Percentiles rank a stretch among this genome's conserved stretches.
phyloP scores from a whole-genome alignment of 805 yeast genomes.

The Sugiyamaella chiloensis region DNA sequence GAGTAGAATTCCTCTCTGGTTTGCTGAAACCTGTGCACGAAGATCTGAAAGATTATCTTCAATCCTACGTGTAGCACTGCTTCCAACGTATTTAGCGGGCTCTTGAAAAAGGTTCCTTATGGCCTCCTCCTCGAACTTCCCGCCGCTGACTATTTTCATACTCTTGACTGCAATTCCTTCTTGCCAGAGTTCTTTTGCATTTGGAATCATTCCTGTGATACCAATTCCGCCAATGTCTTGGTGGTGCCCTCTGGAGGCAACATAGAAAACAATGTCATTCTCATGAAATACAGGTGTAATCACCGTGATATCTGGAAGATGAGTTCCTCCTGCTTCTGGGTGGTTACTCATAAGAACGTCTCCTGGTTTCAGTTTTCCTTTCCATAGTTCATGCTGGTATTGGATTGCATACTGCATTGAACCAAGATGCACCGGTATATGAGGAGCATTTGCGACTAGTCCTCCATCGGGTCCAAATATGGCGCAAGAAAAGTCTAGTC shows the following conservation, averaged over 20 bases:
- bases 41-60: slow-evolving; percentile 80
- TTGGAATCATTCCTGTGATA: slow-evolving; percentile 51
- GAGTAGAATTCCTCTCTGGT: slow-evolving; percentile 73
- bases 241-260: slow-evolving; percentile 93
- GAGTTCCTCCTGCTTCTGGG: slow-evolving; percentile 79
- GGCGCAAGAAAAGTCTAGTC: slow-evolving; percentile 82
- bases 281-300: slow-evolving; percentile 74
- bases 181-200: slow-evolving; percentile 74
- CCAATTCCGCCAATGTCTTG: slow-evolving; percentile 84
- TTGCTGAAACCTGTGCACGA: slow-evolving; percentile 84
- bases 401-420: slow-evolving; percentile 78
- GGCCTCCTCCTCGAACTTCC: slow-evolving; percentile 65
- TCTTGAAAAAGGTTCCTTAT: slow-evolving; percentile 60
- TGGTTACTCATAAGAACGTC: slow-evolving; percentile 75
- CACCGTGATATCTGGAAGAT: slow-evolving; percentile 85
- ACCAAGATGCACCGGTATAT: slow-evolving; percentile 80
- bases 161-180: slow-evolving; percentile 88
- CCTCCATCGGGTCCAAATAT: slow-evolving; percentile 70
- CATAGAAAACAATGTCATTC: slow-evolving; percentile 49
- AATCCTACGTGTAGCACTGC: slow-evolving; percentile 82
- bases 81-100: slow-evolving; percentile 79
- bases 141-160: slow-evolving; percentile 67
- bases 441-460: slow-evolving; percentile 82
- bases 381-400: slow-evolving; percentile 63
- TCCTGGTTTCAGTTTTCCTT: slow-evolving; percentile 59